A percentile compares a stretch with the other conserved stretches of the same genome.
Evolutionary conservation across 495 filamentous ascomycete species (phyloP).

Genomic region (Penicillium ucsense): DNA sequence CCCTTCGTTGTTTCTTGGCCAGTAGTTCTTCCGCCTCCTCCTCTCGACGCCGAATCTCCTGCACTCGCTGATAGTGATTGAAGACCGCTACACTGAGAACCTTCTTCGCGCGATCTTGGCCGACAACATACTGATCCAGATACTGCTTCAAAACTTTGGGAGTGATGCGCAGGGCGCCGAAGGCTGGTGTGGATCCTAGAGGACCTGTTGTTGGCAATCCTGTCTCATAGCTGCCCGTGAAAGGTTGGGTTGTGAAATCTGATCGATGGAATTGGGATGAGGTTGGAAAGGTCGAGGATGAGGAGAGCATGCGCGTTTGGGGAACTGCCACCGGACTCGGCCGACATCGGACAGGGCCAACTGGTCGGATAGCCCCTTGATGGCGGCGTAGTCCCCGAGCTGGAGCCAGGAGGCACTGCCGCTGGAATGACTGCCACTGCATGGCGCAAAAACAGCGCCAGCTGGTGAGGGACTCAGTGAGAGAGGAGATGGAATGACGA

Average conservation of each 20-base stretch:
- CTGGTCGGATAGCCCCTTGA: slow-evolving; percentile 7
- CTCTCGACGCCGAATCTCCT: slow-evolving; percentile 64
- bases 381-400: neutral
- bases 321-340: neutral
- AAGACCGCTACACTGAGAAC: slow-evolving; percentile 89
- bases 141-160: slow-evolving; percentile 77
- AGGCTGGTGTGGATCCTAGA: slow-evolving; percentile 43
- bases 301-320: slow-evolving; percentile 16
- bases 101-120: slow-evolving; percentile 94
- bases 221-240: slow-evolving; percentile 69
- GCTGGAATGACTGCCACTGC: slow-evolving; percentile 14
- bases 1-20: slow-evolving; percentile 39
- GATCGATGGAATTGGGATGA: slow-evolving; percentile 50
- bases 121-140: slow-evolving; percentile 92
- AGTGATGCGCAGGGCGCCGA: slow-evolving; percentile 67
- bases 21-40: slow-evolving; percentile 63
- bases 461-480: neutral
- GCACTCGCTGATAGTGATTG: slow-evolving; percentile 88
- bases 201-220: slow-evolving; percentile 50
- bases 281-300: slow-evolving; percentile 24
- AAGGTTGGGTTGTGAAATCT: slow-evolving; percentile 57
- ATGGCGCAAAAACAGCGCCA: slow-evolving; percentile 6
- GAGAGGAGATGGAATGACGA: neutral
- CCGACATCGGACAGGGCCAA: slow-evolving; percentile 10
- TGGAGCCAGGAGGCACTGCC: slow-evolving; percentile 10